phyloP scores from a whole-genome alignment of 805 yeast species.

The Metschnikowia corniflorae region DNA sequence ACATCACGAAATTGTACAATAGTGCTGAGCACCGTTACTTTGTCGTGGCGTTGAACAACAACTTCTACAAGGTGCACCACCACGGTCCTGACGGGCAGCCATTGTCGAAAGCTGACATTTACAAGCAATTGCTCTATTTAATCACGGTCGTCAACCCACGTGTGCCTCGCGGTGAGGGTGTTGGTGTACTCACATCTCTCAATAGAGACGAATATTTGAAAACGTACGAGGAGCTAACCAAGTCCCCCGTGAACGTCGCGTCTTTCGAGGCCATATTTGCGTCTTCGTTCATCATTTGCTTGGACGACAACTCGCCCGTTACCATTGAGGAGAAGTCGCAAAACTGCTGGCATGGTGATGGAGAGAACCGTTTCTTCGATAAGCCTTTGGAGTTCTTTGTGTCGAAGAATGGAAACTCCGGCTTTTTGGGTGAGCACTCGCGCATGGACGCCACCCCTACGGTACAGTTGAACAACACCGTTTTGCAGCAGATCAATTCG shows the following conservation, averaged over 20 bases:
- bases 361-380: constrained; percentile 85
- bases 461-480: constrained; percentile 75
- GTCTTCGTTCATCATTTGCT: constrained; percentile 74
- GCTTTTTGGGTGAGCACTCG: constrained; percentile 94
- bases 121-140: constrained; percentile 58
- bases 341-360: constrained; percentile 94
- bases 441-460: constrained; percentile 99
- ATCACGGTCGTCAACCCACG: constrained; percentile 32
- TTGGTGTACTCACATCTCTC: constrained; percentile 79
- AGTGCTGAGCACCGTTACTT: constrained; percentile 58
- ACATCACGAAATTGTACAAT: constrained; percentile 55
- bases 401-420: constrained; percentile 79
- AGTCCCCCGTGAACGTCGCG: constrained; percentile 57
- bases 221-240: constrained; percentile 53
- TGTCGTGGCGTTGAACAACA: constrained; percentile 68
- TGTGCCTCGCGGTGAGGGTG: constrained; percentile 45
- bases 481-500: constrained; percentile 54
- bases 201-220: constrained; percentile 80
- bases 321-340: constrained; percentile 81
- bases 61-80: constrained; percentile 74
- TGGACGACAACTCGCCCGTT: constrained; percentile 70
- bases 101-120: constrained; percentile 46
- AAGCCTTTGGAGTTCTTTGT: constrained; percentile 86
- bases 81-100: constrained; percentile 45
- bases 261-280: constrained; percentile 68